Evolutionary conservation across 257 asterid species (phyloP).

Genomic region (Orobanche coerulescens): DNA sequence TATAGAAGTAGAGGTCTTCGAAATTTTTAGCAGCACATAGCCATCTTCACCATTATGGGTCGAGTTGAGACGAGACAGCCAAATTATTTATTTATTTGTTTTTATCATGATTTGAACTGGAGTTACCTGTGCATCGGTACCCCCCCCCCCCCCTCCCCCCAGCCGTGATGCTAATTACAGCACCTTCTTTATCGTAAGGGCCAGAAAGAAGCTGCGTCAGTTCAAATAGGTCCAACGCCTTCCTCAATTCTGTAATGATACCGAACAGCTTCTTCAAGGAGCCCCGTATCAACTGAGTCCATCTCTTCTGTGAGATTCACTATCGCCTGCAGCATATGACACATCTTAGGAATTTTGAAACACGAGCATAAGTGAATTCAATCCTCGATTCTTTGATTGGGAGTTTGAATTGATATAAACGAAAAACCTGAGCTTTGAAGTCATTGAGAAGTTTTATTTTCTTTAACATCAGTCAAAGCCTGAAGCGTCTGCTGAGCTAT

Average conservation of each 20-base stretch:
- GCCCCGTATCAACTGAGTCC: constrained; percentile 64
- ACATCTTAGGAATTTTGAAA: background rate
- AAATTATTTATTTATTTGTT: no score
- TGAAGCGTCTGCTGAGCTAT: constrained; percentile 84
- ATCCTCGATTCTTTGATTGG: background rate
- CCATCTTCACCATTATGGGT: no score
- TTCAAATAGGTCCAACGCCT: constrained; percentile 74
- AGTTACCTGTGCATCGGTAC: constrained; percentile 97
- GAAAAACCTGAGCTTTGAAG: constrained; percentile 67
- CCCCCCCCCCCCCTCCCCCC: constrained; percentile 99
- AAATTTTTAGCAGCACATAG: no score
- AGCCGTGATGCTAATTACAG: constrained; percentile 66
- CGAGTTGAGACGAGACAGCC: no score
- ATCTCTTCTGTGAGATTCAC: constrained; percentile 85
- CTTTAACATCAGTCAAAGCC: constrained; percentile 74
- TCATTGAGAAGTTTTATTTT: constrained; percentile 76
- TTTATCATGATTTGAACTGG: background rate
- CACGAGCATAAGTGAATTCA: background rate
- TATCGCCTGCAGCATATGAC: constrained; percentile 44
- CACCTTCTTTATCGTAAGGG: constrained; percentile 92
- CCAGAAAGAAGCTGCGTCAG: constrained; percentile 87
- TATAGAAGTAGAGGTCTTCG: no score
- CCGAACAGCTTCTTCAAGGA: constrained; percentile 77
- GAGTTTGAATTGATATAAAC: constrained; percentile 7
- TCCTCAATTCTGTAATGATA: constrained; percentile 64